These are phyloP conservation scores for Prototheca stagnorum DNA, from an alignment of 163 green algal species.

Conservation along the genomic window DNA sequence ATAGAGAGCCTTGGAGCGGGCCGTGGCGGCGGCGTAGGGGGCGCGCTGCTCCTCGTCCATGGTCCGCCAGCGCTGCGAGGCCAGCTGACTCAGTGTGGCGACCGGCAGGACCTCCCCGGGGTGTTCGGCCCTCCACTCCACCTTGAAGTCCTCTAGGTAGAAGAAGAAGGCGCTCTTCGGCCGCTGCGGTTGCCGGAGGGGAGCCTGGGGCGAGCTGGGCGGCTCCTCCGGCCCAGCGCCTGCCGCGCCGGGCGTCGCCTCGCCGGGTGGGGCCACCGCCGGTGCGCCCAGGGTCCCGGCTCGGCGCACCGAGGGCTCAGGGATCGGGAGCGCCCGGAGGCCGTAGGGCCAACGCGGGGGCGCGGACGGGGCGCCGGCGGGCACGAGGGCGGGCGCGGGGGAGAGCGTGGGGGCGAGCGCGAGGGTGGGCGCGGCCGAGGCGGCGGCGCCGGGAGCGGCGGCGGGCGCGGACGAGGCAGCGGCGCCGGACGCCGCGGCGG, in stretches of 20 bases:
- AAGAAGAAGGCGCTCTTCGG: conserved; percentile 4
- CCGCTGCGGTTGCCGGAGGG: not conserved
- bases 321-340: too few species aligned
- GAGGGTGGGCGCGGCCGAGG: too few species aligned
- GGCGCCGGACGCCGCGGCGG: too few species aligned
- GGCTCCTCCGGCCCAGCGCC: not conserved
- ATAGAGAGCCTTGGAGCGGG: not conserved
- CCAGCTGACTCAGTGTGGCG: not conserved
- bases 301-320: not conserved
- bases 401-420: too few species aligned
- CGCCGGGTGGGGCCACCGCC: not conserved
- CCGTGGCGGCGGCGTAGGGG: not conserved
- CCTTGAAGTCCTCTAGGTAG: conserved; percentile 6
- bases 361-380: too few species aligned
- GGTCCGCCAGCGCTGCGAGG: not conserved
- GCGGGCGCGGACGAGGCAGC: too few species aligned
- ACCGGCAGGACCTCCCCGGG: not conserved
- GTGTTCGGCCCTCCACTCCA: not conserved
- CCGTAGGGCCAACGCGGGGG: too few species aligned
- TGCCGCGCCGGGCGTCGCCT: not conserved
- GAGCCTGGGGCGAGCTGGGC: not conserved
- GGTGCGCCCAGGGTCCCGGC: not conserved
- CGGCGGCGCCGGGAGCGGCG: too few species aligned
- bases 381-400: too few species aligned
- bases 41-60: conserved; percentile 1